These are phyloP conservation scores for Auriculariales sp. DNA, from an alignment of 768 basidiomycete species.

Conservation along the genomic window DNA sequence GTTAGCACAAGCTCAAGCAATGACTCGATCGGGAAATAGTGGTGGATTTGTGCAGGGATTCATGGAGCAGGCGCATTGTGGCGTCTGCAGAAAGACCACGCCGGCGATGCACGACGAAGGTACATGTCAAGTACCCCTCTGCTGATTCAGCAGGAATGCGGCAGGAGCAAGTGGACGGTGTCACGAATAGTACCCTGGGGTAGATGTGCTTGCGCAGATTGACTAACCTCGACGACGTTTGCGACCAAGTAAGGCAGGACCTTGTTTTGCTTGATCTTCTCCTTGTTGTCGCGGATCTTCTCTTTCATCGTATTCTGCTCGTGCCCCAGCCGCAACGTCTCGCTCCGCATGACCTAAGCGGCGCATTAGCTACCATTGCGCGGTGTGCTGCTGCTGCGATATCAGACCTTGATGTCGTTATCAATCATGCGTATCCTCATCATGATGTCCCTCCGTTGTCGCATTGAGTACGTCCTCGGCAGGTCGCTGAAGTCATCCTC, in stretches of 20 bases:
- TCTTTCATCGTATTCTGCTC: conserved; percentile 96
- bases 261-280: conserved; percentile 99
- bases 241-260: conserved; percentile 95
- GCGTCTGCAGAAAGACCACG: too few relatives aligned
- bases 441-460: conserved; percentile 68
- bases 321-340: conserved; percentile 80
- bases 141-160: too few relatives aligned
- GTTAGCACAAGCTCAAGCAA: neutral
- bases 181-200: neutral
- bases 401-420: conserved; percentile 81
- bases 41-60: too few relatives aligned
- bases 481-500: conserved; percentile 83
- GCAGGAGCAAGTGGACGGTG: neutral
- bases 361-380: neutral
- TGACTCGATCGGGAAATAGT: too few relatives aligned
- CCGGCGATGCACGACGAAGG: too few relatives aligned
- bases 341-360: conserved; percentile 89
- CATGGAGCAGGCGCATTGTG: too few relatives aligned
- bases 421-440: conserved; percentile 88
- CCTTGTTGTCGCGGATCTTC: conserved; percentile 94
- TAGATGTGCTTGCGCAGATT: neutral
- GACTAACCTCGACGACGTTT: conserved; percentile 85
- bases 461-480: conserved; percentile 74
- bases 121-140: too few relatives aligned
- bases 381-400: too few relatives aligned